Evolutionary conservation across 2,329 filamentous ascomycete species (phyloP), one percentile per base, ranked within the genome.

Genomic region (Aspergillus sergii): DNA sequence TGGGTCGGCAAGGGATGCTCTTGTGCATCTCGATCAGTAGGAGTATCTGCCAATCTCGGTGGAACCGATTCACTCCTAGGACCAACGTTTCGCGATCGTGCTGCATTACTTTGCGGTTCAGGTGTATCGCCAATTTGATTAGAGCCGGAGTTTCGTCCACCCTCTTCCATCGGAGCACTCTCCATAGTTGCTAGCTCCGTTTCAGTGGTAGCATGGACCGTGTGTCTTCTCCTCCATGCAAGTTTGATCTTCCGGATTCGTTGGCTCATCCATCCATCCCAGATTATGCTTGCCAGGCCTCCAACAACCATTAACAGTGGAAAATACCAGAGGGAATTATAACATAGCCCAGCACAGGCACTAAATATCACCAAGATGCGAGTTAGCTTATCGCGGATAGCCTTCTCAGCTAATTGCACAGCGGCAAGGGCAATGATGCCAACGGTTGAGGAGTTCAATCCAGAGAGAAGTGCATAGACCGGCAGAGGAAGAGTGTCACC

Each of bases 261-360:
- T n/a, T 84, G 81, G 8, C 85, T 68, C 77, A 84, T 83, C 48
- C 81, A 79, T 50, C 78, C 79, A 41, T 92, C 89, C 80, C 86
- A 88, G 0, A 85, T 59, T 0, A 87, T 73, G 0, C 86, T 85
- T 0, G 76, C 74, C 1, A 82, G 12, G 0, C 89, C 90, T 0
- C 83, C 85, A 1, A 81, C 66, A 0, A 84, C 68, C 76, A 92
- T 88, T 5, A 93, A 72, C 0, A 86, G 69, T 0, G 91, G 91
- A 53, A 92, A 93, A 67, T 91, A 93, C 91, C 91, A 93, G 0
- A 93, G 76, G 0, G 89, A 86, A 57, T 88, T 91, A 68, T 92
- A 92, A 56, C 90, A 81, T 67, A 93, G 77, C 0, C 90, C 91
- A 0, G 88, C 89, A 10, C 84, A 82, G 0, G 81, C 90, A 3